A percentile compares a stretch with the other conserved stretches of the same genome.
phyloP scores from a whole-genome alignment of 1,284 basidiomycete species.

The Naganishia albida region DNA sequence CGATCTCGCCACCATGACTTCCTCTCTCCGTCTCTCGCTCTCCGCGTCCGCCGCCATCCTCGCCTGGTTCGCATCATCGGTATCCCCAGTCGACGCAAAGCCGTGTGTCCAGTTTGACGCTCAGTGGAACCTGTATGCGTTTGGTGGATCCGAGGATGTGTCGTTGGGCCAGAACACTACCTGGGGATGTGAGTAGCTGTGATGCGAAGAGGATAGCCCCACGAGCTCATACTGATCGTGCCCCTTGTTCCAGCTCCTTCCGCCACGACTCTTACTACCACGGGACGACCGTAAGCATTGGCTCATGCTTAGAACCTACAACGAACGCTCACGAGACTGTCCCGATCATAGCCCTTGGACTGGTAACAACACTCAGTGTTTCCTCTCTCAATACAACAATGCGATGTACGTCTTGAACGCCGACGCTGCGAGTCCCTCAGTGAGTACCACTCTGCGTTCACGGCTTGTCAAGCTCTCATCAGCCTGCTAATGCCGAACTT shows the following conservation, averaged over 20 bases:
- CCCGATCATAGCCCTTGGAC: constrained; percentile 44
- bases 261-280: constrained; percentile 41
- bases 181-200: constrained; percentile 49
- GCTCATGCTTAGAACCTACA: too few species aligned
- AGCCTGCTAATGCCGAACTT: neutral
- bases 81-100: constrained; percentile 41
- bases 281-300: constrained; percentile 48
- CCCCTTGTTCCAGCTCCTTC: constrained; percentile 39
- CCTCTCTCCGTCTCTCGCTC: constrained; percentile 22
- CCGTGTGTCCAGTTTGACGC: constrained; percentile 53
- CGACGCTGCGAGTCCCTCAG: constrained; percentile 65
- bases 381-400: constrained; percentile 53
- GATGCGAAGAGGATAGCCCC: neutral
- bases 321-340: neutral
- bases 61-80: constrained; percentile 39
- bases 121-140: constrained; percentile 51
- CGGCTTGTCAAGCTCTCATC: neutral
- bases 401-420: constrained; percentile 76
- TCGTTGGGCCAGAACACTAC: constrained; percentile 44
- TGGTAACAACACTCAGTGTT: constrained; percentile 51
- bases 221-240: constrained; percentile 7
- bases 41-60: constrained; percentile 33
- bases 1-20: constrained; percentile 2
- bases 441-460: constrained; percentile 35
- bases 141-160: constrained; percentile 53